Conservation (phyloP, 805 yeast genomes). For the Schizosaccharomyces lindneri region DNA sequence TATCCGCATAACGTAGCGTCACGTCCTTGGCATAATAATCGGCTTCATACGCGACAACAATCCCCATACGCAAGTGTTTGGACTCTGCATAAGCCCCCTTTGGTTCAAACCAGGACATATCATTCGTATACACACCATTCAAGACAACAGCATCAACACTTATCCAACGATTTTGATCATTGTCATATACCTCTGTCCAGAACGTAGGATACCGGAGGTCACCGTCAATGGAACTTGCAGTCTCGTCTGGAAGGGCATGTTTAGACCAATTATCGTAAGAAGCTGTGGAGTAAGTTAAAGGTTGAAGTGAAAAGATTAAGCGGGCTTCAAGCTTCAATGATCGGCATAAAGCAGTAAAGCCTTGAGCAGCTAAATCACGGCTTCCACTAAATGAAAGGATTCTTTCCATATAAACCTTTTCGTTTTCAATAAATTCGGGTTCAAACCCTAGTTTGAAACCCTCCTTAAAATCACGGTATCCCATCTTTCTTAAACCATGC, state of each 20-base stretch:
- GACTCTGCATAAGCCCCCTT: slow-evolving; percentile 15
- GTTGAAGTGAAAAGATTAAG: slow-evolving; percentile 61
- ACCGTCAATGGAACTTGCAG: neutral
- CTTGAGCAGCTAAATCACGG: slow-evolving; percentile 62
- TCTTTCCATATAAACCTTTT: slow-evolving; percentile 19
- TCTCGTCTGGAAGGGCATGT: neutral
- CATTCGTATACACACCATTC: slow-evolving; percentile 35
- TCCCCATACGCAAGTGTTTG: slow-evolving; percentile 23
- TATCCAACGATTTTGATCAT: slow-evolving; percentile 46
- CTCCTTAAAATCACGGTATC: neutral
- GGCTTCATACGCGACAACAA: slow-evolving; percentile 55
- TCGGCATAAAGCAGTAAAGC: slow-evolving; percentile 54
- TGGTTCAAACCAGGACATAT: slow-evolving; percentile 43
- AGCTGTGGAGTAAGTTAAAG: slow-evolving; percentile 21
- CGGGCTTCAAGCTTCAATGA: slow-evolving; percentile 49
- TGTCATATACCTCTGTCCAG: slow-evolving; percentile 92
- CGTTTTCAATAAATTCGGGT: slow-evolving; percentile 18
- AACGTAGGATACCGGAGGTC: slow-evolving; percentile 37
- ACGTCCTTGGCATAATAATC: slow-evolving; percentile 49
- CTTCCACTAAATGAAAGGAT: slow-evolving; percentile 27
- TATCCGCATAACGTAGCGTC: slow-evolving; percentile 54
- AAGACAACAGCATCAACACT: slow-evolving; percentile 60
- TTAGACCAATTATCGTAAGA: neutral
- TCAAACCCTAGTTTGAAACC: slow-evolving; percentile 10
- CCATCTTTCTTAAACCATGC: slow-evolving; percentile 17